Conservation (phyloP, 345 rosid species). For the Psidium guajava region DNA sequence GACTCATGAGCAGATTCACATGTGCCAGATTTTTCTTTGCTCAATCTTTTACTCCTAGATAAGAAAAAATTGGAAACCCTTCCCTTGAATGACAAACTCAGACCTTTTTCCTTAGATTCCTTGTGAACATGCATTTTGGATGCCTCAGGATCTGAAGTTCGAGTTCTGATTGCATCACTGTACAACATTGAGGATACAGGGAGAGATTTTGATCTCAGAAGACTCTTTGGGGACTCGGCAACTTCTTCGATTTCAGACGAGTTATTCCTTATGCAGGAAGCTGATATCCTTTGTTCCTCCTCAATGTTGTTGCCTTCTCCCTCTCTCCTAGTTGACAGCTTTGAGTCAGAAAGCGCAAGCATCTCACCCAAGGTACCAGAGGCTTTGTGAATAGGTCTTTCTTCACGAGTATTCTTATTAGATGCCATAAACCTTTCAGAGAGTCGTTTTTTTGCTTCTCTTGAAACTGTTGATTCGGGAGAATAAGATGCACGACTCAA, state of each 20-base stretch:
- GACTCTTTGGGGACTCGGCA: conserved; percentile 34
- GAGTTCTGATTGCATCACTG: conserved; percentile 30
- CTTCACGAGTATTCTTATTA: conserved; percentile 43
- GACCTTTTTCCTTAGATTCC: conserved; percentile 38
- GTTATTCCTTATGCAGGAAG: conserved; percentile 31
- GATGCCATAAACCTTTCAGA: conserved; percentile 91
- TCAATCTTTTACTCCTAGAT: conserved; percentile 36
- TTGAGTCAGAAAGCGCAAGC: conserved; percentile 74
- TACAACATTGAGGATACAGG: conserved; percentile 47
- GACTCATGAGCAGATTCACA: conserved; percentile 16
- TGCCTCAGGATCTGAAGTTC: conserved; percentile 27
- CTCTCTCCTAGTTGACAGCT: conserved; percentile 17
- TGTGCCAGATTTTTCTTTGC: conserved; percentile 17
- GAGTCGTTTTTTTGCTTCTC: conserved; percentile 47
- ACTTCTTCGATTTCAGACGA: conserved; percentile 27
- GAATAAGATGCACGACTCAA: conserved; percentile 59
- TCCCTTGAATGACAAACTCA: conserved; percentile 38
- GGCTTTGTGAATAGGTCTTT: conserved; percentile 32
- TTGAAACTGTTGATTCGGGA: conserved; percentile 53
- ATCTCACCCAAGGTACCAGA: conserved; percentile 89
- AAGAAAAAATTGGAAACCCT: conserved; percentile 56
- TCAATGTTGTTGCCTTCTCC: conserved; percentile 20
- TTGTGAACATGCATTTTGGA: conserved; percentile 22
- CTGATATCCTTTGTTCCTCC: conserved; percentile 36
- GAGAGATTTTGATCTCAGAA: conserved; percentile 64